Evolutionary conservation across 306 rosid species (phyloP).

Genomic region (Comarum palustre): DNA sequence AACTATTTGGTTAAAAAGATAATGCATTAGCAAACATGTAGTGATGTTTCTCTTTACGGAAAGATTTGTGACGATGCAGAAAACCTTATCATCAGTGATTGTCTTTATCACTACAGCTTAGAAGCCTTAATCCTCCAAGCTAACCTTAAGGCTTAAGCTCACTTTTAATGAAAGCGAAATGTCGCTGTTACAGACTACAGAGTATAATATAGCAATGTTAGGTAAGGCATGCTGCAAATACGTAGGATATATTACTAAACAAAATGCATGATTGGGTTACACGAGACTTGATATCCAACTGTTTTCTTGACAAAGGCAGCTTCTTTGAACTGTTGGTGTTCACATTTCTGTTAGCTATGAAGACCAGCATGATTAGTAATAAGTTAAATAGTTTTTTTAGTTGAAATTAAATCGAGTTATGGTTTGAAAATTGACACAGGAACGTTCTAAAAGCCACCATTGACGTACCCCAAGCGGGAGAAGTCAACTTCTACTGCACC

Average conservation of each 20-base stretch:
- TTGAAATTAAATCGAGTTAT: background rate
- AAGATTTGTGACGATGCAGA: background rate
- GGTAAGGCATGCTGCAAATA: conserved; percentile 28
- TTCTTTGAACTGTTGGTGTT: conserved; percentile 1
- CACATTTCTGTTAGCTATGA: background rate
- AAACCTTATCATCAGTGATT: background rate
- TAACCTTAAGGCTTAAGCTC: background rate
- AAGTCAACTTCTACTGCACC: conserved; percentile 75
- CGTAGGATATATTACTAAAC: conserved; percentile 16
- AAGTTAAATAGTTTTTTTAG: background rate
- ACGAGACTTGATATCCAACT: background rate
- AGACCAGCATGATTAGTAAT: background rate
- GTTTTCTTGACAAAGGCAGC: conserved; percentile 8
- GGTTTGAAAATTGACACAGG: conserved; percentile 37
- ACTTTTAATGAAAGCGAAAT: conserved; percentile 22
- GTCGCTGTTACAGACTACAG: background rate
- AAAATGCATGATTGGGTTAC: conserved; percentile 1
- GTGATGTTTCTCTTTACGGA: background rate
- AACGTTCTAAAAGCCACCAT: conserved; percentile 89
- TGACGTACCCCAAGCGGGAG: conserved; percentile 82
- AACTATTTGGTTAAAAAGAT: background rate
- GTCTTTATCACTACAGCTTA: background rate
- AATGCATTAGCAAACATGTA: background rate
- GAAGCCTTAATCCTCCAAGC: background rate
- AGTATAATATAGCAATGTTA: conserved; percentile 14